Base-by-base conservation (phyloP, 176 grass and related monocot genomes). In the Cenchrus americanus region DNA sequence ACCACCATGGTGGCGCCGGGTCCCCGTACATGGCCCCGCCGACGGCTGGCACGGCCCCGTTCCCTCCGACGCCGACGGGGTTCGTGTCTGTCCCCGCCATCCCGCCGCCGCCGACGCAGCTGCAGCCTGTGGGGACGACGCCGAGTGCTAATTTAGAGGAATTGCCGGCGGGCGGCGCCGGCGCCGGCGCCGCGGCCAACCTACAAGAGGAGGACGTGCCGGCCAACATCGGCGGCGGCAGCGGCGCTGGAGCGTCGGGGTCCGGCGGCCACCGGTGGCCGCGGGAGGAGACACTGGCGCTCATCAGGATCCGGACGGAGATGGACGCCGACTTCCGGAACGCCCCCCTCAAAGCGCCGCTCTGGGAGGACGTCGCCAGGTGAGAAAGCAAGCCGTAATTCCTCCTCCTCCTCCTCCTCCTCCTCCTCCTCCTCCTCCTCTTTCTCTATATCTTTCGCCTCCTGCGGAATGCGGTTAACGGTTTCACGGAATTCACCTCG, bases 301-400 rank as follows among this genome's bases (percentile, higher is more conserved):
- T 98, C 80, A 94, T 98, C 91, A 86, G 86, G 91, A 98, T 98
- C 89, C 88, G 96, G 55, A 93, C 96, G 34, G 96, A 95, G 91
- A 95, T 98, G 96, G 96, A 95, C 84, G 72, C 96, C 58, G 81
- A 73, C 74, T 98, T 98, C 88, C 89, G 96, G 61, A 93, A 93
- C 71, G 85, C 93, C 82, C 91, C 96, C 41, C 93, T 94, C 71
- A 98, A 98, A 58, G 83, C 82, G 19, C 93, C 96, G 59, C 96
- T 98, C 83, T 98, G 96, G 96, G 91, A 95, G 51, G 91, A 95
- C 61, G 91, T 95, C 58, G 87, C 96, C 24, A 95, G 96, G 96
- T 95, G 88, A 69, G 50, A 37, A 53, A 66, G 50, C 53, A 4
- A n/a, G 48, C 63, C 21, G 32, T 40, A 80, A 5, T 30, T 50